Percentiles rank a stretch among this genome's conserved stretches.
Conservation (phyloP, 495 filamentous ascomycete species). For the Penicillium paradoxum region DNA sequence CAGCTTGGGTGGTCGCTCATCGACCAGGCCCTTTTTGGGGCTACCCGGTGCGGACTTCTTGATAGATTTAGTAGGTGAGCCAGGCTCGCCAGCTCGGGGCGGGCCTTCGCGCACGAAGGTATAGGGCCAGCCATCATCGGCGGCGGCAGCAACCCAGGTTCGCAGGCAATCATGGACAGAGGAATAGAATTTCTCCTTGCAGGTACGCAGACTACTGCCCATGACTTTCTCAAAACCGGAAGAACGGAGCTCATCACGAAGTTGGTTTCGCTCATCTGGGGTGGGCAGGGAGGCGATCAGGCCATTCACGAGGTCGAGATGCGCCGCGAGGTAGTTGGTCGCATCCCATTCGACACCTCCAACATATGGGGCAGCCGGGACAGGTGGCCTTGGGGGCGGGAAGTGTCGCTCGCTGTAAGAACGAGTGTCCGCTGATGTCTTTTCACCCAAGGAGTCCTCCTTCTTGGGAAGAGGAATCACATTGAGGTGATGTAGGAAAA, state of each 20-base stretch:
- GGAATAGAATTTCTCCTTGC: conserved; percentile 96
- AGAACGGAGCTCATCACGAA: conserved; percentile 70
- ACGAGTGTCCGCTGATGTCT: conserved; percentile 4
- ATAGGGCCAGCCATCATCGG: conserved; percentile 83
- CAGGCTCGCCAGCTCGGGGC: conserved; percentile 32
- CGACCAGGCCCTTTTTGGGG: conserved; percentile 36
- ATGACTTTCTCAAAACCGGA: conserved; percentile 91
- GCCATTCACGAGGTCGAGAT: conserved; percentile 89
- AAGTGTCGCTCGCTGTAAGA: conserved; percentile 59
- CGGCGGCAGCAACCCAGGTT: conserved; percentile 84
- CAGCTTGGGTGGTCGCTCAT: conserved; percentile 40
- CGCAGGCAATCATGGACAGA: conserved; percentile 82
- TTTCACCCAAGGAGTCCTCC: conserved; percentile 26
- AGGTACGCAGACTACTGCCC: conserved; percentile 76
- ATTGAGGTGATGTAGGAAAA: conserved; percentile 91
- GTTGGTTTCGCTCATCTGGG: conserved; percentile 63
- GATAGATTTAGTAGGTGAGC: conserved; percentile 40
- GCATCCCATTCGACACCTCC: conserved; percentile 99
- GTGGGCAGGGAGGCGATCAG: conserved; percentile 80
- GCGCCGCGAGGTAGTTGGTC: conserved; percentile 88
- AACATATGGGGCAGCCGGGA: conserved; percentile 93
- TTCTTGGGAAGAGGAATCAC: conserved; percentile 57
- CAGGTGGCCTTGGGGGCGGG: conserved; percentile 79
- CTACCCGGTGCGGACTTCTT: conserved; percentile 33
- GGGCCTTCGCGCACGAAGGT: conserved; percentile 70